Evolutionary conservation across 2,329 filamentous ascomycete species (phyloP).

Genomic region (Colletotrichum somersetense): DNA sequence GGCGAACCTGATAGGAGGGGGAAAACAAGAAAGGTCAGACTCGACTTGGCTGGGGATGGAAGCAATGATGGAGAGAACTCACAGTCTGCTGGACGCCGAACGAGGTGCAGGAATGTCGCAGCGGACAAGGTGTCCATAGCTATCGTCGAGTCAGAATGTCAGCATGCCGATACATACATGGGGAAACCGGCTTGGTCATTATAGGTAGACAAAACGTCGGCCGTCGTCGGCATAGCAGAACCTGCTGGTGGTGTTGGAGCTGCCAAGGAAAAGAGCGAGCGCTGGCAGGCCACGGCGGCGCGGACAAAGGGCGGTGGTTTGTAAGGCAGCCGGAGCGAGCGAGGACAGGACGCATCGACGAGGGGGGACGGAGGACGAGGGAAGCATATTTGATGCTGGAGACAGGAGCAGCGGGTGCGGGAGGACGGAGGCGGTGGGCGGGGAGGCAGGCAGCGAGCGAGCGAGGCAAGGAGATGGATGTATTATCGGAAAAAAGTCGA

Average conservation of each 20-base stretch:
- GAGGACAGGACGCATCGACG: conserved; percentile 47
- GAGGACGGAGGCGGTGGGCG: conserved; percentile 52
- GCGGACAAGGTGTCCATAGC: conserved; percentile 96
- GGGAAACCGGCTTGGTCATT: conserved; percentile 19
- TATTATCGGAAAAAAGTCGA: conserved; percentile 50
- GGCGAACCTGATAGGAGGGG: conserved; percentile 74
- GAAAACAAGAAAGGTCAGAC: background rate
- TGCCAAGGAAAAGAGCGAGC: conserved; percentile 8
- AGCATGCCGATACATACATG: conserved; percentile 55
- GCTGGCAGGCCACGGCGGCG: conserved; percentile 32
- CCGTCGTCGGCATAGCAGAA: conserved; percentile 27
- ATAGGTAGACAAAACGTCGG: conserved; percentile 12
- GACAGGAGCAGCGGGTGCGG: conserved; percentile 50
- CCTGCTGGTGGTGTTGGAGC: conserved; percentile 19
- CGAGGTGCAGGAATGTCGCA: conserved; percentile 98
- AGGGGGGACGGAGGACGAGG: conserved; percentile 63
- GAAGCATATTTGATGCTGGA: conserved; percentile 43
- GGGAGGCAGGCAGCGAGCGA: conserved; percentile 47
- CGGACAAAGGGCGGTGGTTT: conserved; percentile 27
- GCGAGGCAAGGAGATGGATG: conserved; percentile 47
- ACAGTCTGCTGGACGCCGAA: conserved; percentile 95
- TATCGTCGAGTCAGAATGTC: conserved; percentile 60
- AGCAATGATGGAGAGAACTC: conserved; percentile 60
- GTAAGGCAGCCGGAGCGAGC: conserved; percentile 36
- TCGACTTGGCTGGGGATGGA: background rate